Evolutionary conservation across 768 basidiomycete species (phyloP).

Genomic region (Trametes cubensis): DNA sequence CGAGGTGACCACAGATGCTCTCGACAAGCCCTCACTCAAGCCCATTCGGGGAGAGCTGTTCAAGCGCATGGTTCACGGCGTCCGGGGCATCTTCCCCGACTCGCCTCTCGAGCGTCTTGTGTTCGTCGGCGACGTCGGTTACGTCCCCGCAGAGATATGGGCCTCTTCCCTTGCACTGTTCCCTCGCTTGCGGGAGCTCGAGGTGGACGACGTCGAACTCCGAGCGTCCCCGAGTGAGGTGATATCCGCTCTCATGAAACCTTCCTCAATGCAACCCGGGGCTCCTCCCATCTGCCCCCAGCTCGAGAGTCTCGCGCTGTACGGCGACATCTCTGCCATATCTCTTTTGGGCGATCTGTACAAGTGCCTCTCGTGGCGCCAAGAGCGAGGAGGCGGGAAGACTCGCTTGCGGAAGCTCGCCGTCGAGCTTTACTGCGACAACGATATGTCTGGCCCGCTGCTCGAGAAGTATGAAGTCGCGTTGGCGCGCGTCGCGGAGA

Average conservation of each 20-base stretch:
- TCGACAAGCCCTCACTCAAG: neutral
- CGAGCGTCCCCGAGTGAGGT: neutral
- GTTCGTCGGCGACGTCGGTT: neutral
- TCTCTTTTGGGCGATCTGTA: neutral
- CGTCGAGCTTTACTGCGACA: neutral
- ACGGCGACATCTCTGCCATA: neutral
- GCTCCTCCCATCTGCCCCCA: neutral
- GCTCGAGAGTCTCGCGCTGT: neutral
- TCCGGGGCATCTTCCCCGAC: constrained; percentile 1
- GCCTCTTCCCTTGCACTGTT: neutral
- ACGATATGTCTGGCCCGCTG: neutral
- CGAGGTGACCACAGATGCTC: constrained; percentile 1
- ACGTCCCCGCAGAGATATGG: neutral
- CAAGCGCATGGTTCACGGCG: neutral
- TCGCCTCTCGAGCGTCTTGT: neutral
- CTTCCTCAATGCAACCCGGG: neutral
- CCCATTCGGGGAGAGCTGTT: constrained; percentile 2
- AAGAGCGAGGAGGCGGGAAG: neutral
- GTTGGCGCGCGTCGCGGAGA: neutral
- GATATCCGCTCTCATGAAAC: neutral
- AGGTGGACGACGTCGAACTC: constrained; percentile 1
- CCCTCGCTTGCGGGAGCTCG: neutral
- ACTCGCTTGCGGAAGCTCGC: neutral
- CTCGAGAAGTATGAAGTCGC: neutral
- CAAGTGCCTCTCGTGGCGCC: constrained; percentile 1